These are phyloP conservation scores for Hyaloperonospora arabidopsidis DNA, from an alignment of 352 stramenopile species.

Conservation along the genomic window DNA sequence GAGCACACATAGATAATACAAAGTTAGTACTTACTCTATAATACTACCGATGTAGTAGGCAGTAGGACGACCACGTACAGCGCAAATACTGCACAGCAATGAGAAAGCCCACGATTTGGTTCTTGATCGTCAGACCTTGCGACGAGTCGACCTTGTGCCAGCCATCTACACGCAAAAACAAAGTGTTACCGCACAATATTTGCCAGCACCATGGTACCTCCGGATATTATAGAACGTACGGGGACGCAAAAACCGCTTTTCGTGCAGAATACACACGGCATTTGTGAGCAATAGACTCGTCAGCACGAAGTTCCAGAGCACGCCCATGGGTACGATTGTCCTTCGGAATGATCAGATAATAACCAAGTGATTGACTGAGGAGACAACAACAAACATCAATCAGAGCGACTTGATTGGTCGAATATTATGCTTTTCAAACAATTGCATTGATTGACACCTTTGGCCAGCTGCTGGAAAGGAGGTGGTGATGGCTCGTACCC, in stretches of 20 bases:
- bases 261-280: conserved; percentile 79
- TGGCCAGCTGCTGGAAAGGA: background rate
- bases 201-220: background rate
- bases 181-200: background rate
- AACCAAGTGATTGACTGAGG: background rate
- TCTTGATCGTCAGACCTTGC: conserved; percentile 80
- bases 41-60: background rate
- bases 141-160: conserved; percentile 79
- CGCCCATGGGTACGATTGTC: conserved; percentile 40
- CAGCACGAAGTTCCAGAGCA: conserved; percentile 85
- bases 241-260: conserved; percentile 80
- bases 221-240: conserved; percentile 35
- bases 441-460: conserved; percentile 11
- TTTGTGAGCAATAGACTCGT: conserved; percentile 82
- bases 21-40: background rate
- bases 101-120: conserved; percentile 80
- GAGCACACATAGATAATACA: background rate
- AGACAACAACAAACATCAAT: conserved; percentile 10
- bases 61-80: conserved; percentile 31
- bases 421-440: background rate
- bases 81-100: conserved; percentile 80
- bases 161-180: conserved; percentile 39
- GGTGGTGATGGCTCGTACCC: conserved; percentile 24
- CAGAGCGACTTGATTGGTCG: background rate
- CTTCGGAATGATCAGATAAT: too few species aligned